Base-by-base conservation (phyloP, 2,329 filamentous ascomycete genomes). In the Aureobasidium sp. region DNA sequence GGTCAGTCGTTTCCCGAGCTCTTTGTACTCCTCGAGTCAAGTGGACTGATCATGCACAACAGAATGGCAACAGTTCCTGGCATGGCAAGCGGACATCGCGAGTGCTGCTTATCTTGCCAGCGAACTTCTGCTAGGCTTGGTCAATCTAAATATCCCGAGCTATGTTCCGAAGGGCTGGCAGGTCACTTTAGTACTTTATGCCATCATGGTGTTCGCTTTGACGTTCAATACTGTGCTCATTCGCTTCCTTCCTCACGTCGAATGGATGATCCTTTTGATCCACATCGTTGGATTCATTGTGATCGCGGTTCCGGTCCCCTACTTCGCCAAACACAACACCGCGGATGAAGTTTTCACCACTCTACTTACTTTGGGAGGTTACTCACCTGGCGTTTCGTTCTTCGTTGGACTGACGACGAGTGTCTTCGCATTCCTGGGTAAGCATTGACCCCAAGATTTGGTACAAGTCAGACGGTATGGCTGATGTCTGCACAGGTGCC, bases 161-260 rank as follows among this genome's bases (percentile, higher is more conserved):
- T 81, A 82, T 69, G 66, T 71, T 11, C 69, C 75, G 18, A 65
- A 78, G 27, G 69, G 73, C n/a, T 82, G 79, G 79, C 80, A 82
- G 38, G 75, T 73, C 4, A 79, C 76, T 1, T 69, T 82, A 36
- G 70, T 82, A 9, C 78, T 78, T 70, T 79, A 75, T 70, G 77
- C 71, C 4, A 45, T 45, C 42, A 45, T 45, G 69, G 78, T 15
- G 69, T 80, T 16, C 40, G 71, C 40, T 63, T 80, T 56, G 71
- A 72, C 16, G 75, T 78, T 84, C 67, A 87, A 87, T 68, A 79
- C 79, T 1, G 73, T 80, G 16, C 75, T 79, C 8, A 80, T 79
- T 2, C 77, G 76, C 45, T 68, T 80, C 1, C 58, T 75, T 27
- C 76, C 75, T 2, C 68, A 68, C 40, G 76, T 78, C 50, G 86